Evolutionary conservation across 1,284 basidiomycete species (phyloP), one percentile per base, ranked within the genome.

Genomic region (Macrocybe sp.): DNA sequence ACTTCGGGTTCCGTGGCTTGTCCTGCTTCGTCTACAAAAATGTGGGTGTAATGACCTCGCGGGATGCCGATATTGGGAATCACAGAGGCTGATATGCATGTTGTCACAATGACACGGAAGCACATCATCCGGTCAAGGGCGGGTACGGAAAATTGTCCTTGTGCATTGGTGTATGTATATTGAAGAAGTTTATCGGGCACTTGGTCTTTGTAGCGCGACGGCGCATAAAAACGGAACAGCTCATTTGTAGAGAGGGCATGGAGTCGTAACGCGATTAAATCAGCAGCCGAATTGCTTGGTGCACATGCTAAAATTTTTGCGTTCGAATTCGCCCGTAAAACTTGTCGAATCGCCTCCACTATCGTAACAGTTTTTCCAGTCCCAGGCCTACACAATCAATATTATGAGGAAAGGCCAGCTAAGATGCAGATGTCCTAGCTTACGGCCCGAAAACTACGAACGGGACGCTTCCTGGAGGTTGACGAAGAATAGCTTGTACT

Each of bases 351-450:
- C 0, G 79, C 72, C 60, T 88, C 84, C 0, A 87, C 74, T 3
- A 82, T 68, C 0, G 82, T 85, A 10, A 85, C 74, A 0, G 83
- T 87, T 63, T 85, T 87, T 0, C 84, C 83, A 0, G 84, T 85
- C 8, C 83, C 48, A 14, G 52, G 57, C 16, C 57, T 59, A 41
- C 44, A 29, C 10, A 48, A 22, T 22, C 30, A 22, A 7, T 1
- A n/a, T 32, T 14, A 14, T 38, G 10, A 36, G 36, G 16, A 45
- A 41, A 28, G 41, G 41, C 16, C 7, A 29, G 4, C 7, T n/a
- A 30, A 42, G 45, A 8, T 41, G 12, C 3, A 48, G 6, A 11
- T 29, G 30, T 8, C 22, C 14, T 12, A 44, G 73, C 82, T 64
- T 64, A 83, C 81, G 84, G 83, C 16, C 84, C 84, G 61, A 82